Evolutionary conservation across 768 basidiomycete genomes (phyloP), one percentile per base, ranked within the genome.

Genomic region (Mycena maculata): DNA sequence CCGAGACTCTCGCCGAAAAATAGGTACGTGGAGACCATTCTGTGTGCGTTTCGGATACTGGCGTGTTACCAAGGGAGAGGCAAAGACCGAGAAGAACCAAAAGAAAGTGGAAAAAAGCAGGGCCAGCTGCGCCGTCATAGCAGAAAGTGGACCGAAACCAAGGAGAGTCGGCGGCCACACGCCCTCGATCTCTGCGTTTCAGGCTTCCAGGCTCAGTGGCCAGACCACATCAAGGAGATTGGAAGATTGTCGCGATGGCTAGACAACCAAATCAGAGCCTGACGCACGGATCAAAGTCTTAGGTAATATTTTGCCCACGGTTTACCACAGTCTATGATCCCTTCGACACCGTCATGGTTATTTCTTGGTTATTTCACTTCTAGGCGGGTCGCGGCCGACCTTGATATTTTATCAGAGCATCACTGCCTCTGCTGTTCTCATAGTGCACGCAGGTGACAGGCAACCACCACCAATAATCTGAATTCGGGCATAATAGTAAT

Each of bases 11-110:
- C 53, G 69, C 30, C 71, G 68, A 31, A 79, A 71, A 27, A 85
- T 79, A 23, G 82, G 83, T 10, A 85, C 27, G 69, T 83, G 79
- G 9, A 83, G 56, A 15, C 82, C 81, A 30, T 74, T 68, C 25
- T 75, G 73, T 38, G 79, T 80, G 25, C 77, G 69, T 36, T 58
- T 63, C 15, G 65, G 59, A 54, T 52, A 50, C n/a, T 44, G 61
- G 25, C 13, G 56, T 44, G 68, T 28, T 41, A 47, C 45, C 39
- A 58, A 48, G 31, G 65, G 65, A 25, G 54, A 63, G n/a, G 70
- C 63, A 18, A 36, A 57, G 38, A 31, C 70, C 12, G 64, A 56
- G 39, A 58, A 31, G 60, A 63, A 57, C 56, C 30, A 65, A 62
- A 66, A 31, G 68, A 70, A 39, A 41, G 64, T 58, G 33, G 63